Evolutionary conservation across 768 basidiomycete species (phyloP).

Genomic region (Rhizopogon rudus): DNA sequence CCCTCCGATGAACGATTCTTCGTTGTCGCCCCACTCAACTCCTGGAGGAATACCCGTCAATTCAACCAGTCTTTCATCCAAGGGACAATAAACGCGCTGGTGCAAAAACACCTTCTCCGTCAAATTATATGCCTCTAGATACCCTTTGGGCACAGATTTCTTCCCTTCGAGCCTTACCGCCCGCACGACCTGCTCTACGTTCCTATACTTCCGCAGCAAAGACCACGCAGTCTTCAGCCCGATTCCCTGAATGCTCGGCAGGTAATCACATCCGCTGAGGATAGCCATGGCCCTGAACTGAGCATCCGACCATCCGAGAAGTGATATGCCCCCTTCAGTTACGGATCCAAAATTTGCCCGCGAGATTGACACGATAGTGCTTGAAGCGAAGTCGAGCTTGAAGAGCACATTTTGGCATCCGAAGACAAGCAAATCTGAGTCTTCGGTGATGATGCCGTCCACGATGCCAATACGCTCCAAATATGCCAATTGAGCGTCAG

Average conservation of each 20-base stretch:
- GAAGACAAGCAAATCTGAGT: conserved; percentile 96
- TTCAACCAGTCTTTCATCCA: conserved; percentile 57
- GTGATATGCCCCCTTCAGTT: conserved; percentile 57
- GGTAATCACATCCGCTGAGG: conserved; percentile 88
- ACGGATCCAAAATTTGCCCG: conserved; percentile 65
- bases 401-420: conserved; percentile 92
- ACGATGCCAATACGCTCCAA: conserved; percentile 79
- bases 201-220: conserved; percentile 80
- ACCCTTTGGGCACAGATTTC: conserved; percentile 71
- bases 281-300: conserved; percentile 95
- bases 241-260: conserved; percentile 85
- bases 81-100: conserved; percentile 88
- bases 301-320: conserved; percentile 83
- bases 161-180: conserved; percentile 78
- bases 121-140: conserved; percentile 66
- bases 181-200: conserved; percentile 77
- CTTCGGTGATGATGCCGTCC: conserved; percentile 93
- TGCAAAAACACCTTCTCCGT: conserved; percentile 93
- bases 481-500: conserved; percentile 94
- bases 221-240: conserved; percentile 91
- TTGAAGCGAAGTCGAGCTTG: conserved; percentile 75
- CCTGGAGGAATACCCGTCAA: conserved; percentile 54
- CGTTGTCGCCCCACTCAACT: conserved; percentile 49
- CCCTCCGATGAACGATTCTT: conserved; percentile 73
- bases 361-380: conserved; percentile 62